Base-by-base conservation (phyloP, 768 basidiomycete genomes). In the Imleria badia region DNA sequence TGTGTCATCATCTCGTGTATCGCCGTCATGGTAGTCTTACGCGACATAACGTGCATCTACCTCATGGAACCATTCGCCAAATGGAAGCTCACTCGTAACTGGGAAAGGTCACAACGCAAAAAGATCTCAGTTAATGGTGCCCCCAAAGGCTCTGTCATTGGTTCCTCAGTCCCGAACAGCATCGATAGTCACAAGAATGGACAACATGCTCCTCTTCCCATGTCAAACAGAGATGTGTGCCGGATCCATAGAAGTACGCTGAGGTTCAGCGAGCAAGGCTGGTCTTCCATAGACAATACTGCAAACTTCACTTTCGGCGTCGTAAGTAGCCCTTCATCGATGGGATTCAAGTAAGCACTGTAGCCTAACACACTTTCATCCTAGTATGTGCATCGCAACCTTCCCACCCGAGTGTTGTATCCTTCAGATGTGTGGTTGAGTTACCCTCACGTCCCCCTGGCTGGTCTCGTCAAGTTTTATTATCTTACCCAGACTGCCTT, bases 241-340 rank as follows among this genome's bases (percentile, higher is more conserved):
- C 80, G 77, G 60, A 75, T 90, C 54, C 82, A 87, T 55, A 78
- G 87, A 65, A 86, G 83, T 56, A 85, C 94, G 39, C 69, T 90
- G 42, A 79, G 97, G 62, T 98, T 98, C 66, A 91, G 92, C 4
- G 97, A 99, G 70, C 97, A 99, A 73, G 90, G 93, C 52, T 98
- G 94, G 91, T 84, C 84, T 34, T 78, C 86, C 42, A 71, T 91
- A 45, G 98, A 96, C 71, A 94, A 91, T 66, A 74, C 82, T 36
- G 52, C 81, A 2, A 89, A 86, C 61, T 96, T 89, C 81, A 71
- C 71, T 22, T 84, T 85, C 68, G 96, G 96, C 29, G 61, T 92
- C 60, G 96, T 96, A 67, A 71, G 94, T 85, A n/a, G 57, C 52
- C 58, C 57, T 41, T 17, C n/a, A 56, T 31, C 42, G 31, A 51